Conservation (phyloP, 495 filamentous ascomycete genomes). For the Aspergillus egyptiacus region DNA sequence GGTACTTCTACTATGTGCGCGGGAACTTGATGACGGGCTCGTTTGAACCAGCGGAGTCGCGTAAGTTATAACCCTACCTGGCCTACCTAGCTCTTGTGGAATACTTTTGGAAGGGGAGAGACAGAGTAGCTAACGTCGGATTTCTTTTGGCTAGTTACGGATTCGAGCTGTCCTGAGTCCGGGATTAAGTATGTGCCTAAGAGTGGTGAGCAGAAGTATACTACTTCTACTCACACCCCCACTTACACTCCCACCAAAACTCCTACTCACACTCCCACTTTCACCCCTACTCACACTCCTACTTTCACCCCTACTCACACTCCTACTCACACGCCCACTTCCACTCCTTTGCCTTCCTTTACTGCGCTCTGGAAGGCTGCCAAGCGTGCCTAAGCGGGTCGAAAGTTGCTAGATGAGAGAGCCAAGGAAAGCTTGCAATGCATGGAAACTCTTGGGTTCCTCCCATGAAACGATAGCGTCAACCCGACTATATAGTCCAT, state of each 20-base stretch:
- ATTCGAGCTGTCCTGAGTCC: constrained; percentile 47
- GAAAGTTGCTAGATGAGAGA: not conserved
- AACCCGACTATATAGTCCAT: no score
- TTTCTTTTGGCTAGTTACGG: constrained; percentile 35
- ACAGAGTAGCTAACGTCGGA: not conserved
- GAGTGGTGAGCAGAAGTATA: not conserved
- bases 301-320: not conserved
- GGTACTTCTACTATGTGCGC: constrained; percentile 71
- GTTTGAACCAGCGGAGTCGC: constrained; percentile 52
- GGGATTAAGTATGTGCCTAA: constrained; percentile 62
- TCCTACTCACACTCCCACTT: not conserved
- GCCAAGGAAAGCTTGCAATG: not conserved
- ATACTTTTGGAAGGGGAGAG: not conserved
- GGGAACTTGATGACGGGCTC: constrained; percentile 65
- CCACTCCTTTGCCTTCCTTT: not conserved
- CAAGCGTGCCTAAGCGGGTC: no score
- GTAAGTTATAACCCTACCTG: constrained; percentile 27
- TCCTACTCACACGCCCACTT: not conserved
- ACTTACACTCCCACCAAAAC: not conserved
- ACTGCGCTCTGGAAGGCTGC: no score
- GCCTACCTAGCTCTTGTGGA: no score
- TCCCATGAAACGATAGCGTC: not conserved
- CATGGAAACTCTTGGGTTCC: not conserved
- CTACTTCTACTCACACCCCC: no score
- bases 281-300: not conserved